phyloP scores from a whole-genome alignment of 2,329 filamentous ascomycete genomes.

The Aspergillus neotritici region DNA sequence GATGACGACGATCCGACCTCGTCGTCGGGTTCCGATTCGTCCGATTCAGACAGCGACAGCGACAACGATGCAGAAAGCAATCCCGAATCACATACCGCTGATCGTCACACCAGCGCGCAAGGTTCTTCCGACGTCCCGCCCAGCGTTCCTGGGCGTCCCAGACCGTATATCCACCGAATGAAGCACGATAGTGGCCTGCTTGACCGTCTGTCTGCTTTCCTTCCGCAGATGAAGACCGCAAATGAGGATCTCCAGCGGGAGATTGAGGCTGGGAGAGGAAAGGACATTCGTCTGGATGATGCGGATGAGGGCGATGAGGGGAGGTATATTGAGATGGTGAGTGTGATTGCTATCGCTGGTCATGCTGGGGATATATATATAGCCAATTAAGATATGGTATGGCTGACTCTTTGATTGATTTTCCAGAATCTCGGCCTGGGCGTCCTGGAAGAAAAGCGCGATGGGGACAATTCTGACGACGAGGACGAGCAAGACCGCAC shows the following conservation, averaged over 20 bases:
- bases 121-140: constrained; percentile 17
- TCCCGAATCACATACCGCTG: constrained; percentile 6
- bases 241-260: constrained; percentile 39
- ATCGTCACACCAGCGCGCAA: background rate
- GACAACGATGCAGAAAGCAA: constrained; percentile 20
- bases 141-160: constrained; percentile 25
- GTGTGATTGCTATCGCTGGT: constrained; percentile 9
- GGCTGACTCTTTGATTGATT: background rate
- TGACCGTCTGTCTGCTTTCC: constrained; percentile 35
- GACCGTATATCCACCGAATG: constrained; percentile 30
- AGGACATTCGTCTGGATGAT: constrained; percentile 31
- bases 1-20: constrained; percentile 21
- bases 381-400: background rate
- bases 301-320: constrained; percentile 28
- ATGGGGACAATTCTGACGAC: constrained; percentile 12
- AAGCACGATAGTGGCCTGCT: constrained; percentile 26
- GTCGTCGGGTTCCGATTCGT: constrained; percentile 4
- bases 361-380: background rate
- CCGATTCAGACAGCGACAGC: constrained; percentile 21
- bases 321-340: constrained; percentile 42
- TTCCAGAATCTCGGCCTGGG: constrained; percentile 40
- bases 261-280: constrained; percentile 30
- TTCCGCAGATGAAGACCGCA: constrained; percentile 40
- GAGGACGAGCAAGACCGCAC: constrained; percentile 15
- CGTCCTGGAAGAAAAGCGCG: constrained; percentile 38